Percentiles rank a stretch among this genome's conserved stretches.
These are phyloP conservation scores for Barbatosphaeria neglecta DNA, from an alignment of 495 filamentous ascomycete species.

Conservation along the genomic window DNA sequence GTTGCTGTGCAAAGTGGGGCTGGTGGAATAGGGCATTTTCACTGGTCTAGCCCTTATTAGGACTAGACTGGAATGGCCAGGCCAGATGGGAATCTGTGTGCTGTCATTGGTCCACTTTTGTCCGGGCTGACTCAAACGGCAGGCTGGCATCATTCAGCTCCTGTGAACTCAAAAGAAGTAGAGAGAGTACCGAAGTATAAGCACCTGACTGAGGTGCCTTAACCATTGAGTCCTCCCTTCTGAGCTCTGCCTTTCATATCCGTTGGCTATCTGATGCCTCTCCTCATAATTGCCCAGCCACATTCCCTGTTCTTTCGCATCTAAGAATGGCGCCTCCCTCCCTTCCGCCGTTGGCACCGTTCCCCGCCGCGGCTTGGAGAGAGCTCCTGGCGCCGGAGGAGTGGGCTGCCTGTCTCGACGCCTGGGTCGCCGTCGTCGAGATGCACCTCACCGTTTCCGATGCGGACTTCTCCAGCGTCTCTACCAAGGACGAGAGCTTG, in stretches of 20 bases:
- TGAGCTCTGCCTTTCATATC: neutral
- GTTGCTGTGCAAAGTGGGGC: no score
- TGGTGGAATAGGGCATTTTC: neutral
- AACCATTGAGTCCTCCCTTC: no score
- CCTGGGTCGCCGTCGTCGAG: constrained; percentile 57
- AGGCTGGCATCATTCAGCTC: neutral
- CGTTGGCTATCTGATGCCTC: neutral
- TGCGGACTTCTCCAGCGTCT: constrained; percentile 35
- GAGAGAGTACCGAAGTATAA: no score
- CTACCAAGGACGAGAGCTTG: constrained; percentile 44
- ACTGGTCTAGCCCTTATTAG: constrained; percentile 1
- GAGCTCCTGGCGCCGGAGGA: constrained; percentile 53
- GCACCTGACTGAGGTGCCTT: no score
- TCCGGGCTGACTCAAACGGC: neutral
- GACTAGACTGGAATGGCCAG: neutral
- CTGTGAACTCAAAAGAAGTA: no score
- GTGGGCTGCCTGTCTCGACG: constrained; percentile 68
- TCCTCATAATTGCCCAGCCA: neutral
- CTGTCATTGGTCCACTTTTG: neutral
- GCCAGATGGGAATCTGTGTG: neutral
- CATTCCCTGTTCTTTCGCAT: neutral
- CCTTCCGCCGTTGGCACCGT: constrained; percentile 61
- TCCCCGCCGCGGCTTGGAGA: constrained; percentile 58
- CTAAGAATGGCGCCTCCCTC: constrained; percentile 6
- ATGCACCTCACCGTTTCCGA: constrained; percentile 49